Evolutionary conservation across 768 basidiomycete genomes (phyloP).

Genomic region (Calocybe gangraenosa): DNA sequence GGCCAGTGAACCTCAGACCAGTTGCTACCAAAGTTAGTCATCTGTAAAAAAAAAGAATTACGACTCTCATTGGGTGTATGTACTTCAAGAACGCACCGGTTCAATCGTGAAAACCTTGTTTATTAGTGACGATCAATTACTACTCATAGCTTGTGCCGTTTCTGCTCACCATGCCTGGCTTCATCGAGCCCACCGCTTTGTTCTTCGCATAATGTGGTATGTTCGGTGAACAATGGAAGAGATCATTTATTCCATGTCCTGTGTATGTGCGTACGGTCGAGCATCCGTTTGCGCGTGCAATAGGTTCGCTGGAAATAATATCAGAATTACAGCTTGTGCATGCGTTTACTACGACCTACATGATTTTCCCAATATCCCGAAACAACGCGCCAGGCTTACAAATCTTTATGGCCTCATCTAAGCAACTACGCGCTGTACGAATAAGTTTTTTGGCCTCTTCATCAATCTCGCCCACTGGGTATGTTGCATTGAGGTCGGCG

Average conservation of each 20-base stretch:
- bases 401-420: constrained; percentile 86
- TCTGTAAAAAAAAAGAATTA: constrained; percentile 38
- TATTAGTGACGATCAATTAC: not conserved
- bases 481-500: constrained; percentile 89
- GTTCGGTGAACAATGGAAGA: constrained; percentile 85
- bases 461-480: constrained; percentile 84
- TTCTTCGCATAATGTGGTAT: constrained; percentile 95
- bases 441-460: constrained; percentile 83
- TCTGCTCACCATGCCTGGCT: constrained; percentile 83
- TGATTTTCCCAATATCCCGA: constrained; percentile 82
- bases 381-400: constrained; percentile 94
- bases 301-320: constrained; percentile 58
- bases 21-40: constrained; percentile 85
- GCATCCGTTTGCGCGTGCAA: constrained; percentile 80
- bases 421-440: constrained; percentile 71
- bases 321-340: no score
- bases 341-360: constrained; percentile 56
- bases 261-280: constrained; percentile 91
- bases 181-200: constrained; percentile 91
- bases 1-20: constrained; percentile 85
- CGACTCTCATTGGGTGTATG: not conserved
- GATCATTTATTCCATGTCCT: constrained; percentile 84
- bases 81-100: constrained; percentile 43
- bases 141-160: no score
- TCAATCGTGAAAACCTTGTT: constrained; percentile 69